Conservation (phyloP, 164 flowering plant species). For the Liriodendron chinense region DNA sequence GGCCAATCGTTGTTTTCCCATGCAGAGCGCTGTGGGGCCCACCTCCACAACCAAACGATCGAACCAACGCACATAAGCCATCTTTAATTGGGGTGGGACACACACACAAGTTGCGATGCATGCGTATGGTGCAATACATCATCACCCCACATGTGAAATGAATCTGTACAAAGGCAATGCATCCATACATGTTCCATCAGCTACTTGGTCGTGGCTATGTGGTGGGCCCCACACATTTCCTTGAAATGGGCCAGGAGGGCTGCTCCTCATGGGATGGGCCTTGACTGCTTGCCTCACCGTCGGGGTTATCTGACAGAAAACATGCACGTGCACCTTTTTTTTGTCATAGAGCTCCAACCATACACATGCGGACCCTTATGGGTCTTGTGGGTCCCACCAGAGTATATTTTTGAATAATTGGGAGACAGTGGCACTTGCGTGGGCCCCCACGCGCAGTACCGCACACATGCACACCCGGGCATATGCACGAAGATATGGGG, state of each 20-base stretch:
- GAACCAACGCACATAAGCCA: background rate
- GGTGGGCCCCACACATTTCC: background rate
- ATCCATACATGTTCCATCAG: background rate
- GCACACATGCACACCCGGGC: background rate
- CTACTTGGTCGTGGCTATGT: background rate
- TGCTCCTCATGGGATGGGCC: too few relatives aligned
- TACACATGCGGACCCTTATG: constrained; percentile 2
- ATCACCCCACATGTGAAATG: background rate
- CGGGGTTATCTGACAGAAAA: background rate
- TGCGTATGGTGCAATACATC: background rate
- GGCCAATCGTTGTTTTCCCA: constrained; percentile 16
- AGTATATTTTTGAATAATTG: background rate
- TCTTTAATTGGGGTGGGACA: background rate
- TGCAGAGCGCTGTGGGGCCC: constrained; percentile 7
- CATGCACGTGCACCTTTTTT: constrained; percentile 8
- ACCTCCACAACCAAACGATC: background rate
- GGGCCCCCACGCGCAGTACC: background rate
- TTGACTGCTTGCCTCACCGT: background rate
- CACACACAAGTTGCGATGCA: background rate
- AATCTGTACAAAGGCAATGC: background rate
- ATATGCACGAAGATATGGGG: background rate
- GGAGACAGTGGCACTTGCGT: background rate
- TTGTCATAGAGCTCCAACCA: background rate
- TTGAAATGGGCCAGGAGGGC: background rate
- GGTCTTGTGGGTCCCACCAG: background rate